phyloP scores from a whole-genome alignment of 257 asterid genomes.

The Eucommia ulmoides region DNA sequence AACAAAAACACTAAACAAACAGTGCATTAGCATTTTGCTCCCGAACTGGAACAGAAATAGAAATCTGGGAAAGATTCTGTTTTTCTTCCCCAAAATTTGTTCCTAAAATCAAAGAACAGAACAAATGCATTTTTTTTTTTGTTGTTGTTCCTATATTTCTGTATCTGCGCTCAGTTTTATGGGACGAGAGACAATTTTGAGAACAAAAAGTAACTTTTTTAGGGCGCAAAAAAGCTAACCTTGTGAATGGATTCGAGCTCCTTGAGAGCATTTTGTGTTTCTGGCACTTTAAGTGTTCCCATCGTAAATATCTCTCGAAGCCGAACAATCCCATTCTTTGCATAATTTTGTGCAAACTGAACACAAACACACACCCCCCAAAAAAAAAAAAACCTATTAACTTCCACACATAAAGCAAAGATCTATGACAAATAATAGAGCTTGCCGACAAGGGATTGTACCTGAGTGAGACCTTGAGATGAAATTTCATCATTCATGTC shows the following conservation, averaged over 20 bases:
- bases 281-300: constrained; percentile 66
- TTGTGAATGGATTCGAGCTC: constrained; percentile 98
- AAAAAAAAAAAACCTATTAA: constrained; percentile 7
- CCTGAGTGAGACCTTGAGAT: constrained; percentile 90
- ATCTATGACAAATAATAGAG: constrained; percentile 3
- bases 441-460: constrained; percentile 25
- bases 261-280: constrained; percentile 60
- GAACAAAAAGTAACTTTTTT: neutral
- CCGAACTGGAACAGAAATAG: too few species aligned
- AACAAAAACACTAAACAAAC: too few species aligned
- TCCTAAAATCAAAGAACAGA: too few species aligned
- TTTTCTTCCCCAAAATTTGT: too few species aligned
- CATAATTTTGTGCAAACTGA: constrained; percentile 77
- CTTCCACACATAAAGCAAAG: constrained; percentile 3
- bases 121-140: too few species aligned
- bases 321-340: constrained; percentile 47
- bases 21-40: too few species aligned
- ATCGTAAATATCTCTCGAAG: constrained; percentile 88
- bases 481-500: constrained; percentile 77
- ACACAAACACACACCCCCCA: too few species aligned
- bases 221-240: constrained; percentile 27
- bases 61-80: too few species aligned
- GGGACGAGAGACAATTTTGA: neutral
- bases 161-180: too few species aligned
- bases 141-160: too few species aligned